These are phyloP conservation scores for Protea cynaroides DNA, from an alignment of 164 flowering plant species.

Conservation along the genomic window DNA sequence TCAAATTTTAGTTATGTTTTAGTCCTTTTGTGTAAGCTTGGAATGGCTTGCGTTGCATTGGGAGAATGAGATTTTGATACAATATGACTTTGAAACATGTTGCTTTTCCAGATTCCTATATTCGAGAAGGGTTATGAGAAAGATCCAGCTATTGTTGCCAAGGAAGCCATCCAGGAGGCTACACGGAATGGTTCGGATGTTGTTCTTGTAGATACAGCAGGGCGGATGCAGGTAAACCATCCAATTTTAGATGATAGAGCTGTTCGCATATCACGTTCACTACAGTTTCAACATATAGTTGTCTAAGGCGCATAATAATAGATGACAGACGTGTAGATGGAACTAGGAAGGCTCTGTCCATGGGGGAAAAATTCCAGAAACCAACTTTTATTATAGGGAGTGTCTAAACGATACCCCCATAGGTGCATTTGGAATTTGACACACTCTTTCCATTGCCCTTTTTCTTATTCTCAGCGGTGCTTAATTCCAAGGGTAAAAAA, in stretches of 20 bases:
- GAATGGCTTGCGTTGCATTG: not conserved
- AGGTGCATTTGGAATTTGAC: no score
- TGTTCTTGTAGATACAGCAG: conserved; percentile 83
- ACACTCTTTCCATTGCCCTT: no score
- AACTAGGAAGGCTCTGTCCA: not conserved
- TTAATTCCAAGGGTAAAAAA: no score
- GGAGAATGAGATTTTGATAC: not conserved
- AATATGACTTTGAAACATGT: not conserved
- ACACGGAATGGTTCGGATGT: conserved; percentile 69
- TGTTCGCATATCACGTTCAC: no score
- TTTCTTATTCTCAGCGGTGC: no score
- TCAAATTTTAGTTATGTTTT: not conserved
- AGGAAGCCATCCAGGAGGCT: conserved; percentile 79
- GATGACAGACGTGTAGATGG: not conserved
- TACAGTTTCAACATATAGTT: not conserved
- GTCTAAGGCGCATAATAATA: not conserved
- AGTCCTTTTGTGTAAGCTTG: not conserved
- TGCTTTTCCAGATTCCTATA: conserved; percentile 46
- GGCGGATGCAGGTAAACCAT: conserved; percentile 61
- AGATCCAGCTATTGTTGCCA: conserved; percentile 76
- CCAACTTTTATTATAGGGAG: no score
- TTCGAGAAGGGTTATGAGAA: conserved; percentile 88
- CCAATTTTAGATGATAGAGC: not conserved
- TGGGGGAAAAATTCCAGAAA: no score
- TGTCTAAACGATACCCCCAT: no score